Evolutionary conservation across 805 yeast species (phyloP), one percentile per base, ranked within the genome.

Genomic region (Spencermartinsiella europaea): DNA sequence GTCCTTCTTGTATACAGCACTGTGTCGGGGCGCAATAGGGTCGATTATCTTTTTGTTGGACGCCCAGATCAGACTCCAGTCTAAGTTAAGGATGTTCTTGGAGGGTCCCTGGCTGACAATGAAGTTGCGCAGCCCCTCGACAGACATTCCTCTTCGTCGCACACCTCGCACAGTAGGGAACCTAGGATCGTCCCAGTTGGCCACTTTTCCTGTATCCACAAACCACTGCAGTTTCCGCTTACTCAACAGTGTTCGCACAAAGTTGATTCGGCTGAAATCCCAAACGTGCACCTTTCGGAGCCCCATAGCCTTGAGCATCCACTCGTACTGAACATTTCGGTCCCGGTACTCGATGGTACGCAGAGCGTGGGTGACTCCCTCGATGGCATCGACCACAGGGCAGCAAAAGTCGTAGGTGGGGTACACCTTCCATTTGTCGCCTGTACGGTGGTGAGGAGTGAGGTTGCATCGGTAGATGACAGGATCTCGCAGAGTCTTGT

Each of bases 111-210:
- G 98, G 42, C 95, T 78, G 52, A 93, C 75, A 56, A 93, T 85
- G 61, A 93, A 93, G 76, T 86, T 85, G 70, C 91, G 81, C 67
- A 93, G 80, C 56, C 98, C 99, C 73, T 93, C 97, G 53, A 93
- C 95, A 34, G 96, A 81, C 99, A 93, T 93, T 74, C 99, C 99
- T 75, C 99, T 85, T 77, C 99, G 83, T 75, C 97, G 87, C 45
- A 91, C 96, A 74, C 99, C 99, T 70, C 98, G 83, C 34, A 93
- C 96, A 40, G 99, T 93, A 58, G 99, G 99, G 88, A 93, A 93
- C 69, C 99, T 80, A 59, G 99, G 99, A 69, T 93, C 99, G 64
- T 93, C 97, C 99, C 99, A 93, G 72, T 88, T 89, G 20, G 77
- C 61, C 49, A 93, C 99, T 59, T 83, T 75, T 37, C 79, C 73